Evolutionary conservation across 1,139 yeast species (phyloP), one percentile per base, ranked within the genome.

Genomic region (Protomyces macrosporus): DNA sequence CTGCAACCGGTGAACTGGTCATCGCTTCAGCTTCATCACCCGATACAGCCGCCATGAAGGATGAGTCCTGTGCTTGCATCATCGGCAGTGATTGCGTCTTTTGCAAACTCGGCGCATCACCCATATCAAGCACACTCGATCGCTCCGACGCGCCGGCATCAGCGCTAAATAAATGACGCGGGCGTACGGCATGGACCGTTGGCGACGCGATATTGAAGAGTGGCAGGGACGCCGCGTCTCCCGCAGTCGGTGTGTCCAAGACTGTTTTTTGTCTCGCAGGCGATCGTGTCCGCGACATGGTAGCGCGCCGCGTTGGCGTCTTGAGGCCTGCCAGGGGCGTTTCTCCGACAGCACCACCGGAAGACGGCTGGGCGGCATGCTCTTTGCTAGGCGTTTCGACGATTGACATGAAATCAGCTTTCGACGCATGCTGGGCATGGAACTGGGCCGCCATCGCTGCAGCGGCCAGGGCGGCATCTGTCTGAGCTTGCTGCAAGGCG

Each of bases 331-430:
- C 48, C 14, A n/a, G 9, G 33, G 48, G 48, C 9, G 48, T 42
- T 42, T 42, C 32, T 14, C 48, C 48, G 12, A 42, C 32, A 9
- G 32, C 48, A 4, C 30, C 48, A 42, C 48, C 32, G 16, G 9
- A 10, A 5, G 30, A 30, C 10, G 32, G 23, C 16, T 16, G 7
- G 23, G 9, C 30, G 4, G 32, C 9, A n/a, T 23, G 16, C 23
- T 10, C 35, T 30, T 58, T 58, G 35, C 52, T 32, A 4, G 62
- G 62, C 7, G 62, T 58, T 56, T 58, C 56, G 16, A 39, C 56
- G 32, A 58, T 33, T 1, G 56, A 55, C 62, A 58, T 58, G 45
- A 58, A 58, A 14, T 52, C 52, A 9, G 62, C 62, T 23, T 58
- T 58, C 4, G 62, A 58, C 23, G 51, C 36, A 7, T 45, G 39